Base-by-base conservation (phyloP, 768 basidiomycete genomes). In the Harrya chromipes region DNA sequence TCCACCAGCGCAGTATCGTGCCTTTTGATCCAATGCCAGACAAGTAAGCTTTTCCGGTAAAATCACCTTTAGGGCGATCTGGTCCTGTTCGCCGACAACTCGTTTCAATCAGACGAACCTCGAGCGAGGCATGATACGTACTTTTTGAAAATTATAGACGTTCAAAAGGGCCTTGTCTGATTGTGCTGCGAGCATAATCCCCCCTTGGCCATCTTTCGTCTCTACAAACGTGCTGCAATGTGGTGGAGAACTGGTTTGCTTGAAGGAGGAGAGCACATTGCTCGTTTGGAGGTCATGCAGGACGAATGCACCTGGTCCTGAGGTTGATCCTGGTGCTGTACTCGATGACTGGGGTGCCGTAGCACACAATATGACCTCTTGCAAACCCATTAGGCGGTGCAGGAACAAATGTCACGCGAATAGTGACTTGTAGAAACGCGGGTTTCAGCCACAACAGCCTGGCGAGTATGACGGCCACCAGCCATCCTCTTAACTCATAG, bases 101-200 rank as follows among this genome's bases (percentile, higher is more conserved):
- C 45, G 46, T 39, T 26, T 21, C 21, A 13, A 39, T 37, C 16
- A 38, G 12, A 43, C 29, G 11, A 23, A 29, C 17, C 8, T 26
- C 8, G 31, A 9, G 4, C 46, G 29, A 17, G 19, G 10, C 46
- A 34, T 29, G 33, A 49, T 19, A 62, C 71, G 48, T 54, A 89
- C 95, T 75, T 93, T 94, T 77, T 97, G 93, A 68, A 93, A 97
- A 55, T 82, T 85, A 70, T 95, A 98, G 16, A 94, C 85, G 61
- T 95, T 86, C 55, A 97, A 61, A 37, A 95, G 78, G 0, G 90
- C 83, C 67, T 97, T 97, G 50, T 94, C 91, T 40, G 84, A 81
- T 64, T 97, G 94, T 2, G 85, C 83, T 24, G 90, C 84, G 19
- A 97, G 75, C 46, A 97, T 76, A 50, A 92, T 75, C 1, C 94